Conservation (phyloP, 1,139 yeast species). For the Blastobotrys ciferrii region DNA sequence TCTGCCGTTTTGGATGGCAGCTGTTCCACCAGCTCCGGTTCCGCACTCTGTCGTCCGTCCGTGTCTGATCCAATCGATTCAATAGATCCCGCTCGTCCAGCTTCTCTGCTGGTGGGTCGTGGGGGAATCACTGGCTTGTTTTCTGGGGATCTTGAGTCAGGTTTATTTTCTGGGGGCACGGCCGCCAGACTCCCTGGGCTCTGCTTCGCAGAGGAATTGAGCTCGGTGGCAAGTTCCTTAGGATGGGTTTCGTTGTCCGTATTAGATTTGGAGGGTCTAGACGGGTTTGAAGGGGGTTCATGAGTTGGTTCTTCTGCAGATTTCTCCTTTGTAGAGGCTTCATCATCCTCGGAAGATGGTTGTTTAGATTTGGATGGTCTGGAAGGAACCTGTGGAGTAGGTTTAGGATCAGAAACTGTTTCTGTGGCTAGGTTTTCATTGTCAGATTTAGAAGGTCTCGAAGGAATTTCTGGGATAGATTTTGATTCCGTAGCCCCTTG, state of each 20-base stretch:
- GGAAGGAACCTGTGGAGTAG: not conserved
- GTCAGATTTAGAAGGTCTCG: no score
- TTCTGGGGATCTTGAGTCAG: no score
- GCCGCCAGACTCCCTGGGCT: no score
- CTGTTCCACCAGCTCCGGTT: constrained; percentile 3
- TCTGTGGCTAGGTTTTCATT: no score
- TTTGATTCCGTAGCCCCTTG: not conserved
- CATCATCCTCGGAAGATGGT: no score
- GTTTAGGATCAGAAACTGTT: no score
- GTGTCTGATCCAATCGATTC: not conserved
- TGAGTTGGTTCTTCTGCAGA: not conserved
- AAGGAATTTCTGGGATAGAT: not conserved
- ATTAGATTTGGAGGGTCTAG: not conserved
- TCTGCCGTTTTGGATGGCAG: not conserved
- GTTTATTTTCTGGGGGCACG: no score
- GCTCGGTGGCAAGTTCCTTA: not conserved
- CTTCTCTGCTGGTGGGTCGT: not conserved
- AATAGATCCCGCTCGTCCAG: not conserved
- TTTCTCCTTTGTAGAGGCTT: no score
- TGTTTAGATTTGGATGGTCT: not conserved
- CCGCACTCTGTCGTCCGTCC: not conserved
- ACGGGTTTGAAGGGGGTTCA: not conserved
- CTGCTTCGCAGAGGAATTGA: no score
- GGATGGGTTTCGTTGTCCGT: not conserved
- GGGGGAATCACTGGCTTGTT: constrained; percentile 8